Evolutionary conservation across 805 yeast genomes (phyloP).

Genomic region (Saturnispora gosingensis): DNA sequence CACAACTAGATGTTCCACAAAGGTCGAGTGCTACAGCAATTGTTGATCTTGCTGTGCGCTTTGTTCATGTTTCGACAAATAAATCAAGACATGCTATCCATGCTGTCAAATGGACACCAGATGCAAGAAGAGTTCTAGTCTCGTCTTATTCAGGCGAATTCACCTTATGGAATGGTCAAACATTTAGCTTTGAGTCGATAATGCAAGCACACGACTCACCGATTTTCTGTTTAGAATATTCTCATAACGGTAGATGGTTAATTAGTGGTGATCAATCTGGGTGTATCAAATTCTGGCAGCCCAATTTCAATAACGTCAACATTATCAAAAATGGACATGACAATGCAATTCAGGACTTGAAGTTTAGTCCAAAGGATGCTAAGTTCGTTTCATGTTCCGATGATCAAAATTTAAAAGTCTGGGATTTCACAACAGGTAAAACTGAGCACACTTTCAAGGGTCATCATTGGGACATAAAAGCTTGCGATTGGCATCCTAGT

Average conservation of each 20-base stretch:
- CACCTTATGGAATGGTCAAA: slow-evolving; percentile 92
- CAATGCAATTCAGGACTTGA: slow-evolving; percentile 77
- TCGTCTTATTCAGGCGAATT: slow-evolving; percentile 93
- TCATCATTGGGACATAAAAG: slow-evolving; percentile 98
- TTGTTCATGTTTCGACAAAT: slow-evolving; percentile 84
- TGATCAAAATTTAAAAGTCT: slow-evolving; percentile 80
- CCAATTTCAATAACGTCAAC: slow-evolving; percentile 93
- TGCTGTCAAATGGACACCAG: slow-evolving; percentile 94
- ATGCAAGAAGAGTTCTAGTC: slow-evolving; percentile 81
- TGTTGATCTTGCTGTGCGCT: slow-evolving; percentile 64
- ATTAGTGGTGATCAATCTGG: slow-evolving; percentile 93
- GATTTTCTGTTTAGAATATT: slow-evolving; percentile 67
- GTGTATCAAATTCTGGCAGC: slow-evolving; percentile 90
- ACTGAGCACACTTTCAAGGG: slow-evolving; percentile 78
- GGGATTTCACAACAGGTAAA: slow-evolving; percentile 86
- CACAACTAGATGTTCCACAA: slow-evolving; percentile 59
- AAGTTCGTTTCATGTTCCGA: slow-evolving; percentile 93
- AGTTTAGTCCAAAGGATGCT: slow-evolving; percentile 83
- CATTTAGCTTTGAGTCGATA: slow-evolving; percentile 91
- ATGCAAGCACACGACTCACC: slow-evolving; percentile 98
- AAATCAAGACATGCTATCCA: slow-evolving; percentile 87
- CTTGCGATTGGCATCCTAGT: slow-evolving; percentile 93
- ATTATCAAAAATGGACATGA: slow-evolving; percentile 61
- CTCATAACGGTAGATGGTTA: slow-evolving; percentile 91
- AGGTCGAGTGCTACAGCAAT: slow-evolving; percentile 34